Evolutionary conservation across 768 basidiomycete genomes (phyloP).

Genomic region (Boletus reticuloceps): DNA sequence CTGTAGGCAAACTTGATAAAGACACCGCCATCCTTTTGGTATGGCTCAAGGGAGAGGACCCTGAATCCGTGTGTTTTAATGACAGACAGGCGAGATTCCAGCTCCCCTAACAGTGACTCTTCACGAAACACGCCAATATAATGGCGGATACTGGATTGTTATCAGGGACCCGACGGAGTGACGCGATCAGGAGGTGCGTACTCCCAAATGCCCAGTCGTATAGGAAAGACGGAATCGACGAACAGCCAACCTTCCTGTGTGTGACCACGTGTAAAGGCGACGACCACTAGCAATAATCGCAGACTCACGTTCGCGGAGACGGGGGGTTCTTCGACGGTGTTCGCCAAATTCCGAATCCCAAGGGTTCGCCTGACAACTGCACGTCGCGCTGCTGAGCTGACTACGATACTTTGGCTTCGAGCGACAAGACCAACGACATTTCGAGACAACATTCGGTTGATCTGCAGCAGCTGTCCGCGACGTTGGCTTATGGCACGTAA

Average conservation of each 20-base stretch:
- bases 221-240: constrained; percentile 76
- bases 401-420: background rate
- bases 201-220: constrained; percentile 72
- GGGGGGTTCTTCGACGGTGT: background rate
- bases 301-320: constrained; percentile 19
- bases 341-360: constrained; percentile 8
- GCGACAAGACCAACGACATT: constrained; percentile 3
- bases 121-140: constrained; percentile 60
- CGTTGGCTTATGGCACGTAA: background rate
- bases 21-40: constrained; percentile 81
- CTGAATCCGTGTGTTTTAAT: constrained; percentile 58
- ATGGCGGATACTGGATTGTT: constrained; percentile 54
- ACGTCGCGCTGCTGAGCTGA: background rate
- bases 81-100: constrained; percentile 48
- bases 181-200: constrained; percentile 35
- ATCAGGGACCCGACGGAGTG: constrained; percentile 1
- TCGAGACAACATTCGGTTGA: constrained; percentile 17
- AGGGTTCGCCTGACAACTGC: background rate
- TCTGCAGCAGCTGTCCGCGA: background rate
- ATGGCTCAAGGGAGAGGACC: constrained; percentile 61
- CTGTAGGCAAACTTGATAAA: constrained; percentile 73
- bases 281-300: constrained; percentile 9
- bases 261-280: constrained; percentile 7
- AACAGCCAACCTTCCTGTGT: constrained; percentile 61
- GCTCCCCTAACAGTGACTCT: constrained; percentile 49